phyloP scores from a whole-genome alignment of 2,329 filamentous ascomycete genomes.

The Xylariaceae sp. region DNA sequence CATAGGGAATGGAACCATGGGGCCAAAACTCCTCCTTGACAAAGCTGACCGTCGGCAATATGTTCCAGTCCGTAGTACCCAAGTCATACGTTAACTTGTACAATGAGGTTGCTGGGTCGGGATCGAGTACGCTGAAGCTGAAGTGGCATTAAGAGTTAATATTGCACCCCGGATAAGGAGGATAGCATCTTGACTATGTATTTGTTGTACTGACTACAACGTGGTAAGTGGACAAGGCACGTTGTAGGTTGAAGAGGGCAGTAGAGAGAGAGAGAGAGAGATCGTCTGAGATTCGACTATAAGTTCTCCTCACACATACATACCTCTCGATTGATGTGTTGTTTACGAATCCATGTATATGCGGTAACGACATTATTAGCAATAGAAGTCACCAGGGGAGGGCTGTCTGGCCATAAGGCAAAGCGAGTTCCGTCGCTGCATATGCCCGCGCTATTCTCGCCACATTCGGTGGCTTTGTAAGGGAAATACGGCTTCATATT shows the following conservation, averaged over 20 bases:
- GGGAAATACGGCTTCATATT: slow-evolving; percentile 17
- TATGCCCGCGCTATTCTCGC: slow-evolving; percentile 9
- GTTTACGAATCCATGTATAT: slow-evolving; percentile 27
- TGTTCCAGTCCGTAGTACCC: slow-evolving; percentile 11
- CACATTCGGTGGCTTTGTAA: slow-evolving; percentile 8
- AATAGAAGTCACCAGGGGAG: slow-evolving; percentile 21
- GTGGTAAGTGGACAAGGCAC: neutral
- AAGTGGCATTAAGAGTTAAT: slow-evolving; percentile 1
- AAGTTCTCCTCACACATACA: neutral
- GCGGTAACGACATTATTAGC: slow-evolving; percentile 14
- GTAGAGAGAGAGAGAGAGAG: neutral
- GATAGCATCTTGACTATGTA: neutral
- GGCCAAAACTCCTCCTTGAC: slow-evolving; percentile 24
- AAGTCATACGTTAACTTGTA: slow-evolving; percentile 23
- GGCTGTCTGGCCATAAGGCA: slow-evolving; percentile 26
- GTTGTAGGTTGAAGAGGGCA: neutral
- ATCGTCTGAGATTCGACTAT: neutral
- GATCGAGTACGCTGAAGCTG: slow-evolving; percentile 16
- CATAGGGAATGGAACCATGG: slow-evolving; percentile 20
- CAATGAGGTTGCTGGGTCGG: slow-evolving; percentile 22
- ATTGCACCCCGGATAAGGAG: neutral
- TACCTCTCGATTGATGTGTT: slow-evolving; percentile 18
- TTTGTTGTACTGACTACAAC: slow-evolving; percentile 11
- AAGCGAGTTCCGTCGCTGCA: slow-evolving; percentile 22
- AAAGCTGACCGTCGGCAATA: slow-evolving; percentile 20